Evolutionary conservation across 306 rosid genomes (phyloP), one percentile per base, ranked within the genome.

Genomic region (Casuarina cunninghamiana): DNA sequence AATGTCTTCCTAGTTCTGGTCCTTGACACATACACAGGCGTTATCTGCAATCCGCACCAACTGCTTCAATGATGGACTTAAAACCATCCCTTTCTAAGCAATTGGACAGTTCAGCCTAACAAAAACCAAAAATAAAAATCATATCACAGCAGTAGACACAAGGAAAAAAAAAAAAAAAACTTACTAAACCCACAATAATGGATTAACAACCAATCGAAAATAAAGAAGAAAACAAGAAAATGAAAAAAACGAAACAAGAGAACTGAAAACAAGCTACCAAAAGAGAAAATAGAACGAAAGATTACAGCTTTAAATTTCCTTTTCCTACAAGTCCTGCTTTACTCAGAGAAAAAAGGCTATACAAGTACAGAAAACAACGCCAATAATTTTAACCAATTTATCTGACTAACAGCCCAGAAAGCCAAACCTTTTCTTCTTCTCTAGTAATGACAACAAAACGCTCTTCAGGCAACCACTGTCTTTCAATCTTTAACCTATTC

Each of bases 1-100:
- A 41, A 9, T 53, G 15, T 15, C 43, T 53, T 62, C 37, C 53
- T 10, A 42, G 10, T 39, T 15, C 4, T 26, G 46, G 62, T 32
- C 49, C 62, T 57, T 8, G 51, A 51, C 11, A 43, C 26, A 45
- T 15, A 32, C 15, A 62, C 7, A 55, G 60, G 7, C 3, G 73
- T 76, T 79, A 88, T 82, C 93, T 85, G 82, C 86, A 91, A 80
- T 95, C 98, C 71, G 97, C 96, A 68, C 98, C 98, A 72, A 95
- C 91, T 73, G 98, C 98, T 26, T 92, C 98, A 66, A 81, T 4
- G 57, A 95, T 15, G 44, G 93, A 88, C 81, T 92, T 95, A 90
- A 89, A 95, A 69, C 98, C 98, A 73, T 95, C 98, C 85, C 88
- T 87, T 84, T 95, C 98, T 77, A 95, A 82, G 90, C 97, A 92